phyloP scores from a whole-genome alignment of 345 rosid genomes.

The Brassica cretica region DNA sequence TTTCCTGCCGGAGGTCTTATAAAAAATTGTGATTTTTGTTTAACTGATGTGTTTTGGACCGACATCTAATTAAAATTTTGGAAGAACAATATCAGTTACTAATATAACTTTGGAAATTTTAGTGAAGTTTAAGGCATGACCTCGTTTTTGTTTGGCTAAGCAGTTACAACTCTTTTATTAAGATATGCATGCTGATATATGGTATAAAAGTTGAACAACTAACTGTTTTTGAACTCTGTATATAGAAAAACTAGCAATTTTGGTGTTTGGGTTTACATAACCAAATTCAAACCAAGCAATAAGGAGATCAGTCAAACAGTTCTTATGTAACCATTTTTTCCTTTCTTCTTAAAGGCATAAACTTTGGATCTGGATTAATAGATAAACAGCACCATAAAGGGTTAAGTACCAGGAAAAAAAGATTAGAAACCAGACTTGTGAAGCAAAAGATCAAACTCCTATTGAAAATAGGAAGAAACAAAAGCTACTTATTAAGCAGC shows the following conservation, averaged over 20 bases:
- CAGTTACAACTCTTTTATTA: no score
- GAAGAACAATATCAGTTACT: no score
- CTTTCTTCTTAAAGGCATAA: background rate
- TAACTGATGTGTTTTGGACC: no score
- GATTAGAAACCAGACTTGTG: background rate
- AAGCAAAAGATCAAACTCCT: background rate
- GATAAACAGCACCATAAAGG: background rate
- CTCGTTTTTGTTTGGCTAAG: no score
- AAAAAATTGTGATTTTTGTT: no score
- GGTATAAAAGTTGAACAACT: no score
- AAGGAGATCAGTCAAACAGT: background rate
- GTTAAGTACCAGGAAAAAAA: background rate
- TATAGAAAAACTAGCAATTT: background rate
- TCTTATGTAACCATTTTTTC: background rate
- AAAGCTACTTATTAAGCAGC: slow-evolving; percentile 50
- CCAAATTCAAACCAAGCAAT: background rate
- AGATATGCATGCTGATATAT: no score
- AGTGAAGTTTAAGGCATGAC: no score
- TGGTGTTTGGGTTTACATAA: background rate
- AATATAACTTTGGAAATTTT: no score
- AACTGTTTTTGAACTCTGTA: background rate
- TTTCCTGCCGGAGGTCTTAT: no score
- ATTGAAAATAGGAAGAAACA: background rate
- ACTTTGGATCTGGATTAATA: background rate
- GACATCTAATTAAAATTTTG: no score